Evolutionary conservation across 768 basidiomycete species (phyloP).

Genomic region (Rhodotorula kratochvilovae): DNA sequence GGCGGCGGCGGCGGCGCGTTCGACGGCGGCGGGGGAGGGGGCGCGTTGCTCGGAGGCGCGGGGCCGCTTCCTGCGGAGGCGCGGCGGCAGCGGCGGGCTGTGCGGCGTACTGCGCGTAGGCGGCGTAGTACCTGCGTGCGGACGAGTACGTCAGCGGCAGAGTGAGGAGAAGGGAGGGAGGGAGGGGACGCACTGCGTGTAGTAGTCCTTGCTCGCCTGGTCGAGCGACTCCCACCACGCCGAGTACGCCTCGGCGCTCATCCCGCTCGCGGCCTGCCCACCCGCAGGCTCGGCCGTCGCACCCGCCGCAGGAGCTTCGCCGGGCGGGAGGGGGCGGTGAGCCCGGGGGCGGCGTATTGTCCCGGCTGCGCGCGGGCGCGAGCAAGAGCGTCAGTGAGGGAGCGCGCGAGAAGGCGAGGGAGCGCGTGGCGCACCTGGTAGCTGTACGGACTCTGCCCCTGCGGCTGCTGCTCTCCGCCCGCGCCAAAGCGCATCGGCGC

Average conservation of each 20-base stretch:
- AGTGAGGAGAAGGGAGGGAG: background rate
- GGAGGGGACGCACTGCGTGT: slow-evolving; percentile 27
- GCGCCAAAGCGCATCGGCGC: slow-evolving; percentile 17
- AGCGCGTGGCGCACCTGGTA: slow-evolving; percentile 20
- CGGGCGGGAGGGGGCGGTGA: slow-evolving; percentile 37
- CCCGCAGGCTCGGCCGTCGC: slow-evolving; percentile 9
- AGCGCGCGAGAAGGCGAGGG: background rate
- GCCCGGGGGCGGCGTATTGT: slow-evolving; percentile 26
- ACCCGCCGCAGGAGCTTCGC: slow-evolving; percentile 28
- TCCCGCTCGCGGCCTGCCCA: slow-evolving; percentile 4
- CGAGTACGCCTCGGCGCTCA: slow-evolving; percentile 33
- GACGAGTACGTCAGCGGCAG: too few relatives aligned
- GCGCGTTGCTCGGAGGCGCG: background rate
- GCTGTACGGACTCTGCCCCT: slow-evolving; percentile 12
- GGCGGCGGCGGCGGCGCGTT: slow-evolving; percentile 4
- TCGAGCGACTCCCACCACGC: slow-evolving; percentile 37
- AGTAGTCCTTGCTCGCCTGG: slow-evolving; percentile 34
- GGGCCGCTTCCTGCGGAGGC: too few relatives aligned
- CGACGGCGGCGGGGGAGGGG: slow-evolving; percentile 8
- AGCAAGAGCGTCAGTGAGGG: too few relatives aligned
- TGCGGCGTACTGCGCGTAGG: slow-evolving; percentile 25
- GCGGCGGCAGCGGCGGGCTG: background rate
- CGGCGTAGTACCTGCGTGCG: slow-evolving; percentile 35
- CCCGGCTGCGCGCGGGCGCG: background rate
- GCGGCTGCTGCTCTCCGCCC: background rate